Evolutionary conservation across 345 rosid genomes (phyloP).

Genomic region (Moricandia moricandioides): DNA sequence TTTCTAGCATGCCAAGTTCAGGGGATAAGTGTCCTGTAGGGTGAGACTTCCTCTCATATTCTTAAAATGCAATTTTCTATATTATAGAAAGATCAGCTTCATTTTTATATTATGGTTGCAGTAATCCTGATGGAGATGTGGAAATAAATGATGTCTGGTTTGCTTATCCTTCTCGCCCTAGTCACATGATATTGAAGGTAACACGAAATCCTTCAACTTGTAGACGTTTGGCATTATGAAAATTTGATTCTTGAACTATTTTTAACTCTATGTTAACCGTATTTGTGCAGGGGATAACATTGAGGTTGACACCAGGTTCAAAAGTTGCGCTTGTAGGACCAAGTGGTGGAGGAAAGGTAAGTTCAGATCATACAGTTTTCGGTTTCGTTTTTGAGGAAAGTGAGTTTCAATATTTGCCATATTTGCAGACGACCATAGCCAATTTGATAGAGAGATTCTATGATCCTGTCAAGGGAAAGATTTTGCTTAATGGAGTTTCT

Average conservation of each 20-base stretch:
- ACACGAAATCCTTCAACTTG: neutral
- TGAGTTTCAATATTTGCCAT: neutral
- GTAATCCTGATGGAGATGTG: conserved; percentile 84
- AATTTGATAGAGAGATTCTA: conserved; percentile 89
- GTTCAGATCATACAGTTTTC: conserved; percentile 1
- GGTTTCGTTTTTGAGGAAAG: neutral
- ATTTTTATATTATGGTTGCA: conserved; percentile 32
- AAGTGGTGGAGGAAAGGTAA: conserved; percentile 97
- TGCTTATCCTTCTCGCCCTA: conserved; percentile 96
- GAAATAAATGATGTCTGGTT: conserved; percentile 91
- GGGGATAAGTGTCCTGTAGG: conserved; percentile 77
- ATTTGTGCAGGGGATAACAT: conserved; percentile 66
- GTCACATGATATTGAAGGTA: conserved; percentile 90
- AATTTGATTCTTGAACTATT: neutral
- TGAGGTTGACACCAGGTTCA: conserved; percentile 77
- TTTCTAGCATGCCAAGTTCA: conserved; percentile 71
- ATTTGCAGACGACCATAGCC: conserved; percentile 86
- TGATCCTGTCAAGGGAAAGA: conserved; percentile 79
- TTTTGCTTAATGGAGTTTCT: conserved; percentile 76
- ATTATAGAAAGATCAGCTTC: neutral
- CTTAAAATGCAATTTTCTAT: neutral
- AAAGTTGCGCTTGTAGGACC: conserved; percentile 97
- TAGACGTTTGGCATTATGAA: neutral
- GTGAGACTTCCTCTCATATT: conserved; percentile 42
- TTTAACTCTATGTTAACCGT: neutral